phyloP scores from a whole-genome alignment of 192 early-diverging fungal genomes.

The Umbelopsis sp. region DNA sequence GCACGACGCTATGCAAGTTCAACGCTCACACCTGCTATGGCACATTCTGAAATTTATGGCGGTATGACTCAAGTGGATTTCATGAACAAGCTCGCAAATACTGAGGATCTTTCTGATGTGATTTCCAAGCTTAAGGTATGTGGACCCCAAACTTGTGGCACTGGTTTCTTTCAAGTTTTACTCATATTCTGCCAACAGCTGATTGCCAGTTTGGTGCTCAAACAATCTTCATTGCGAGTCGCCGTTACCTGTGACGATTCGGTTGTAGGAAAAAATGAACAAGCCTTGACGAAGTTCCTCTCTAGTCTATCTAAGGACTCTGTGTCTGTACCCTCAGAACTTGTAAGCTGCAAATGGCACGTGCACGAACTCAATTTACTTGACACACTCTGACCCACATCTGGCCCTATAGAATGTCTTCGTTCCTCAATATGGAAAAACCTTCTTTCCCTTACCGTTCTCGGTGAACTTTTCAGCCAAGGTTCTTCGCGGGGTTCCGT shows the following conservation, averaged over 20 bases:
- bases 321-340: neutral
- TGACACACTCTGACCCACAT: neutral
- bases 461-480: conserved; percentile 84
- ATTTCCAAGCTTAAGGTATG: conserved; percentile 60
- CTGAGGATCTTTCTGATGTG: conserved; percentile 64
- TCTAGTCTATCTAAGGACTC: conserved; percentile 31
- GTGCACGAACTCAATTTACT: neutral
- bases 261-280: conserved; percentile 47
- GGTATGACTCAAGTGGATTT: conserved; percentile 81
- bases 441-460: conserved; percentile 84
- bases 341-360: conserved; percentile 17
- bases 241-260: conserved; percentile 58
- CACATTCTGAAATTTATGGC: conserved; percentile 46
- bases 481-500: conserved; percentile 79
- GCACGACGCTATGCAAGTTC: conserved; percentile 74
- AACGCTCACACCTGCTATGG: conserved; percentile 57
- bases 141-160: conserved; percentile 33
- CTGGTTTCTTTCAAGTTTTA: neutral
- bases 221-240: conserved; percentile 47
- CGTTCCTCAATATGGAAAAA: conserved; percentile 51
- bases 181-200: neutral
- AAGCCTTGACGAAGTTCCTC: conserved; percentile 42
- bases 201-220: conserved; percentile 46
- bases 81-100: conserved; percentile 69
- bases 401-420: conserved; percentile 42